These are phyloP conservation scores for Trichoderma reesei DNA, from an alignment of 495 filamentous ascomycete genomes.

Conservation along the genomic window DNA sequence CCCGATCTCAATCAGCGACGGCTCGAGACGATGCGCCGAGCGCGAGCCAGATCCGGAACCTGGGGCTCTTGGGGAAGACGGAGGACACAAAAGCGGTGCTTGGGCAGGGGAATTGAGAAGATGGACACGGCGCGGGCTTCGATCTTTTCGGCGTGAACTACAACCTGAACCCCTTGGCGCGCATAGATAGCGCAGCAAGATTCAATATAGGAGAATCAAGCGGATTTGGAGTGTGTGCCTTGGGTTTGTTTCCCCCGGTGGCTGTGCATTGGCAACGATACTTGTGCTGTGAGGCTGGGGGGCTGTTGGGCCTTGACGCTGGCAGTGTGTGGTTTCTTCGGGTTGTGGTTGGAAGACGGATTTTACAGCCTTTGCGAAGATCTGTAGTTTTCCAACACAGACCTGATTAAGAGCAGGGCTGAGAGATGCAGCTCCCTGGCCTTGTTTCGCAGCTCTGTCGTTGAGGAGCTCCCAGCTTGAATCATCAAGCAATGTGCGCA, in stretches of 20 bases:
- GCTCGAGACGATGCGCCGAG: constrained; percentile 63
- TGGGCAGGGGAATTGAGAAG: constrained; percentile 12
- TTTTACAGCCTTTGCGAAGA: too few species aligned
- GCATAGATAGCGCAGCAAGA: constrained; percentile 16
- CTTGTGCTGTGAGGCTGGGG: not conserved
- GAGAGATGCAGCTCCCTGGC: too few species aligned
- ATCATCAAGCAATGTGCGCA: too few species aligned
- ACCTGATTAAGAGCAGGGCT: too few species aligned
- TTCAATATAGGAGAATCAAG: not conserved
- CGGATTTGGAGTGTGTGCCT: not conserved
- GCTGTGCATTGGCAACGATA: not conserved
- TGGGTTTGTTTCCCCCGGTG: not conserved
- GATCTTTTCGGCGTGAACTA: not conserved
- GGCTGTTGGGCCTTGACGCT: not conserved
- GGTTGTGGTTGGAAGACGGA: too few species aligned
- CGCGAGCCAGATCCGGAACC: constrained; percentile 69
- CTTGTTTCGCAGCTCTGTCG: too few species aligned
- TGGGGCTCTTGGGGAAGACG: constrained; percentile 72
- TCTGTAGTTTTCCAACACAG: too few species aligned
- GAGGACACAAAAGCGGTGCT: constrained; percentile 65
- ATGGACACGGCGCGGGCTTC: not conserved
- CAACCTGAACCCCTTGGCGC: not conserved
- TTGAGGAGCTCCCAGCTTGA: too few species aligned
- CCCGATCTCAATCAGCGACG: constrained; percentile 65
- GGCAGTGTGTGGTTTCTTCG: too few species aligned